Conservation (phyloP, 345 rosid genomes). For the Citrus mangshanensis region DNA sequence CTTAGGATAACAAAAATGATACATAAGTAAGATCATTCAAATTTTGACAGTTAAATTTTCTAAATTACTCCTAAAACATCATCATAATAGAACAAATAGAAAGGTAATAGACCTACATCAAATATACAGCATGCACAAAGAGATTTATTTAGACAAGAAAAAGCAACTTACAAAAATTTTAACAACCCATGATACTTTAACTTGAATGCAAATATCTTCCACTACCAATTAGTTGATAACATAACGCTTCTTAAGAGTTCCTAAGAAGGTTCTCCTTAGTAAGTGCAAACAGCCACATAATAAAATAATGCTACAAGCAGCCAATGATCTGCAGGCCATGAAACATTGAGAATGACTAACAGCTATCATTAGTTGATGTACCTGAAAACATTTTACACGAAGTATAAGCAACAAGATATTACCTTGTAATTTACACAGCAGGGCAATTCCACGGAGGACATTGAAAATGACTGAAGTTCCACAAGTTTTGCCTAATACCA, state of each 20-base stretch:
- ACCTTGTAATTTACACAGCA: background rate
- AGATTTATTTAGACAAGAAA: background rate
- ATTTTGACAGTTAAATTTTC: background rate
- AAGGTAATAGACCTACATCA: background rate
- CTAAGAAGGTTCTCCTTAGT: background rate
- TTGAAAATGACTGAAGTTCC: slow-evolving; percentile 3
- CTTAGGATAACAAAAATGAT: background rate
- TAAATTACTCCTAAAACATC: background rate
- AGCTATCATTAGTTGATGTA: background rate
- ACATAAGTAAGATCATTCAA: background rate
- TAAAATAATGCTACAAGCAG: background rate
- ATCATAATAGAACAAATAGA: background rate
- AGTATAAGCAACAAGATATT: background rate
- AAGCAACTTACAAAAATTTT: background rate
- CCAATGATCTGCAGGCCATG: background rate
- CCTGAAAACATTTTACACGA: background rate
- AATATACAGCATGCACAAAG: background rate
- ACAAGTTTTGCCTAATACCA: background rate
- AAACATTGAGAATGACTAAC: background rate
- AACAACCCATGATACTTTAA: background rate
- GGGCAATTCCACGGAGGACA: background rate
- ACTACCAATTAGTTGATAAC: background rate
- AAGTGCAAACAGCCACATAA: background rate
- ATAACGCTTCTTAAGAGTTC: background rate
- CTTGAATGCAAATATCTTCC: background rate